Base-by-base conservation (phyloP, 2,329 filamentous ascomycete genomes). In the Magnaporthiopsis incrustans region DNA sequence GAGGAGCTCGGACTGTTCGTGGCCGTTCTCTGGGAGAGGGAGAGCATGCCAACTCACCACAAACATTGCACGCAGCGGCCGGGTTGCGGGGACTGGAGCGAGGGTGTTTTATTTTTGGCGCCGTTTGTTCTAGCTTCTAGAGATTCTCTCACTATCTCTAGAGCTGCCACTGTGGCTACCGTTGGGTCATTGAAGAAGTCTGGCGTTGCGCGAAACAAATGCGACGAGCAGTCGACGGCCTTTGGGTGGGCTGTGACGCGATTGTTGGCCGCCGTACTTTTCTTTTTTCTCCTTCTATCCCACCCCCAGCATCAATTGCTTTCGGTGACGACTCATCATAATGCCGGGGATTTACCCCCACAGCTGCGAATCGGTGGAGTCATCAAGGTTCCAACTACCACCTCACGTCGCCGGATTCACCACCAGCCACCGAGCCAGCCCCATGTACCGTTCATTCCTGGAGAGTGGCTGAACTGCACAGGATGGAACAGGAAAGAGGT, bases 81-180 rank as follows among this genome's bases (percentile, higher is more conserved):
- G 44, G 38, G 15, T 53, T 25, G 44, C 22, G 44, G 18, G 56
- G 50, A 56, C 35, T 57, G 53, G 32, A 50, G 57, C 50, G 68
- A 69, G 65, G 63, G 64, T 63, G 60, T 27, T 67, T 30, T 50
- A 8, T 53, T 30, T 50, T 22, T 53, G 44, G 18, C 7, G 44
- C 18, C 18, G 6, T 53, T 53, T 25, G 66, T 82, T 83, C 73
- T 81, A 81, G 82, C 86, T 85, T 84, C 86, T 88, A 89, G 86
- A 89, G 87, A 89, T 84, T 80, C 83, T 88, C 84, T 85, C 85
- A 86, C 82, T 84, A 88, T 88, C 88, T 87, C 89, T 88, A 89
- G 87, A 90, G 86, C 86, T 83, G 76, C 79, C 81, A 82, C 80
- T 76, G 78, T 77, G 87, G 81, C 91, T 94, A 90, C 83, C 87